These are phyloP conservation scores for Stephania japonica DNA, from an alignment of 164 flowering plant genomes.

Conservation along the genomic window DNA sequence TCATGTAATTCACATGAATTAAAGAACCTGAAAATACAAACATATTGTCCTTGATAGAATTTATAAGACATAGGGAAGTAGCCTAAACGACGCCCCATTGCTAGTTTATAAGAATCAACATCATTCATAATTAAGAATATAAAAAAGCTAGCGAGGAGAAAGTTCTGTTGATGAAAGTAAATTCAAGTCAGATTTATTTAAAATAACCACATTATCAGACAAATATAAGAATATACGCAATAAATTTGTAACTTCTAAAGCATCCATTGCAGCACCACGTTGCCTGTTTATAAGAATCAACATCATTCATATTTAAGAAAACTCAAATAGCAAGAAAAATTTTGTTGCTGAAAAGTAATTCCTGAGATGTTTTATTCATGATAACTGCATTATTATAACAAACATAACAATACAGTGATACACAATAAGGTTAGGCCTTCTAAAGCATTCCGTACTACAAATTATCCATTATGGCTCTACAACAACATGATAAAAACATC, in stretches of 20 bases:
- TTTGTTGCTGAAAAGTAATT: neutral
- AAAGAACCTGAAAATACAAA: neutral
- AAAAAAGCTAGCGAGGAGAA: neutral
- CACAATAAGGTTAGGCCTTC: neutral
- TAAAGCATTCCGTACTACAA: conserved; percentile 58
- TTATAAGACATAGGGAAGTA: conserved; percentile 23
- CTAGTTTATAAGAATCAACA: conserved; percentile 42
- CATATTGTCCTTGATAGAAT: neutral
- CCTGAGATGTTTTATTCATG: neutral
- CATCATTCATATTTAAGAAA: neutral
- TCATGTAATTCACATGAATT: neutral
- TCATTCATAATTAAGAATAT: neutral
- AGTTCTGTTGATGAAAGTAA: neutral
- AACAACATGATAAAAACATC: neutral
- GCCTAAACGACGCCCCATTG: conserved; percentile 94
- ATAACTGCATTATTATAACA: neutral
- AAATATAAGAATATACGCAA: neutral
- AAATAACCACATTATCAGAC: neutral
- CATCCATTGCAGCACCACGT: conserved; percentile 91
- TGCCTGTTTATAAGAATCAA: conserved; percentile 48
- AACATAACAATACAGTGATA: neutral
- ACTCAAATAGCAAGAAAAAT: neutral
- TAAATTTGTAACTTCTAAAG: conserved; percentile 17
- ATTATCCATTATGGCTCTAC: neutral
- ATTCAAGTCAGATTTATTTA: neutral